These are phyloP conservation scores for Saitozyma sp. DNA, from an alignment of 768 basidiomycete species.

Conservation along the genomic window DNA sequence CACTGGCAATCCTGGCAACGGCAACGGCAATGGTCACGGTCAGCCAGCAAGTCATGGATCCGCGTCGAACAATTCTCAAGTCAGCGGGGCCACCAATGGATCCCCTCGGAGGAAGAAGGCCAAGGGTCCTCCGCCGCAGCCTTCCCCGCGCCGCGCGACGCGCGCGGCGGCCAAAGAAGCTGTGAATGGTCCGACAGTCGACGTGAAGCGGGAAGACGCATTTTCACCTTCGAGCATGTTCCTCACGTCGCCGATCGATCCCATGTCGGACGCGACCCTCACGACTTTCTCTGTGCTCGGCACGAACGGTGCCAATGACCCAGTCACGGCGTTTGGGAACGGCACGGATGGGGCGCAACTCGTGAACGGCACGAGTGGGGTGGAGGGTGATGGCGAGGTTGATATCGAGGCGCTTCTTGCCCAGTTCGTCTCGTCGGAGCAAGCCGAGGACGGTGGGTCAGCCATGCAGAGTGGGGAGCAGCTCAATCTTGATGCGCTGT, in stretches of 20 bases:
- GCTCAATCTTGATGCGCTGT: too few relatives aligned
- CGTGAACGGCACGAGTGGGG: background rate
- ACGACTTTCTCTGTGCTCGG: too few relatives aligned
- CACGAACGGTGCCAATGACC: too few relatives aligned
- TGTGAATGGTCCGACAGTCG: background rate
- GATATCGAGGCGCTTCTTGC: conserved; percentile 33
- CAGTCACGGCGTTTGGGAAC: background rate
- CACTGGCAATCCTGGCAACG: too few relatives aligned
- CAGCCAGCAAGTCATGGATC: too few relatives aligned
- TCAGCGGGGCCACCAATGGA: conserved; percentile 7
- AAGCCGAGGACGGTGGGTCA: too few relatives aligned
- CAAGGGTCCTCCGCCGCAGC: conserved; percentile 8
- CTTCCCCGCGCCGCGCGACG: conserved; percentile 9
- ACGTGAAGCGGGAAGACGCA: background rate
- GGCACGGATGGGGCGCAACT: background rate
- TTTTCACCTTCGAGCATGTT: too few relatives aligned
- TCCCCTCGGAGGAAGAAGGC: conserved; percentile 25
- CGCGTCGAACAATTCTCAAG: too few relatives aligned
- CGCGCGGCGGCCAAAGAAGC: conserved; percentile 11
- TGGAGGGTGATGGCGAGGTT: conserved; percentile 16
- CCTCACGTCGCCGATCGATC: too few relatives aligned
- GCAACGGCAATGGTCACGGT: too few relatives aligned
- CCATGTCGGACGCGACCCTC: too few relatives aligned
- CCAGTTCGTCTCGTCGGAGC: conserved; percentile 4
- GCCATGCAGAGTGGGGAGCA: too few relatives aligned